Conservation (phyloP, 108 stramenopile genomes). For the Nitzschia inconspicua region DNA sequence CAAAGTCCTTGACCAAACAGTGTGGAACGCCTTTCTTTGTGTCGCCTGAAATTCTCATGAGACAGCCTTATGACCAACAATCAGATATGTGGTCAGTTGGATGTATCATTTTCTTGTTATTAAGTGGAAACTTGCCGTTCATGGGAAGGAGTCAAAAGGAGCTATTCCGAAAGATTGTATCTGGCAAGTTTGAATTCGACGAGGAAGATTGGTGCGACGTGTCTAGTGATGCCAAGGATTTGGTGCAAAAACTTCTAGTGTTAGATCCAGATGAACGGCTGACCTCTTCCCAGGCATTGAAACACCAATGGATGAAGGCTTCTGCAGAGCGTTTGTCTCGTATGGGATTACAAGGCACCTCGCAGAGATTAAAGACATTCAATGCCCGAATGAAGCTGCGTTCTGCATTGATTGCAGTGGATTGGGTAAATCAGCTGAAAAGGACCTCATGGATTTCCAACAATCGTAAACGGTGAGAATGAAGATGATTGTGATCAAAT, state of each 20-base stretch:
- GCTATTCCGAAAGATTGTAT: conserved; percentile 69
- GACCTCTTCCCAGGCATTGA: conserved; percentile 66
- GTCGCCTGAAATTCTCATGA: conserved; percentile 92
- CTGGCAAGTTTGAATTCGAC: conserved; percentile 67
- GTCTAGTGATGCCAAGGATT: conserved; percentile 82
- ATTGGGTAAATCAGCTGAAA: conserved; percentile 50
- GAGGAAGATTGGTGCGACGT: conserved; percentile 74
- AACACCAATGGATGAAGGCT: conserved; percentile 77
- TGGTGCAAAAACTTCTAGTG: conserved; percentile 66
- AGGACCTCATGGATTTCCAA: conserved; percentile 37
- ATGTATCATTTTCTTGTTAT: conserved; percentile 89
- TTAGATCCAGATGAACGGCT: conserved; percentile 73
- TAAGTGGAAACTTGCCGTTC: conserved; percentile 89
- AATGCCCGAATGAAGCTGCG: conserved; percentile 83
- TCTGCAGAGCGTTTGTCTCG: conserved; percentile 38
- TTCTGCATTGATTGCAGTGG: conserved; percentile 80
- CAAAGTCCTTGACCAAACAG: conserved; percentile 70
- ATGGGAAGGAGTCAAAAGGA: conserved; percentile 72
- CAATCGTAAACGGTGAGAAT: background rate
- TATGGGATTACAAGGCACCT: conserved; percentile 44
- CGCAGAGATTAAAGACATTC: conserved; percentile 79
- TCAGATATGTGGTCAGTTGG: conserved; percentile 98
- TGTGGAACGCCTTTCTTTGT: conserved; percentile 95
- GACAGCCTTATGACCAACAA: conserved; percentile 70
- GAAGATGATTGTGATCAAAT: too few species aligned